Conservation (phyloP, 176 grass and related monocot genomes). For the Triticum urartu region DNA sequence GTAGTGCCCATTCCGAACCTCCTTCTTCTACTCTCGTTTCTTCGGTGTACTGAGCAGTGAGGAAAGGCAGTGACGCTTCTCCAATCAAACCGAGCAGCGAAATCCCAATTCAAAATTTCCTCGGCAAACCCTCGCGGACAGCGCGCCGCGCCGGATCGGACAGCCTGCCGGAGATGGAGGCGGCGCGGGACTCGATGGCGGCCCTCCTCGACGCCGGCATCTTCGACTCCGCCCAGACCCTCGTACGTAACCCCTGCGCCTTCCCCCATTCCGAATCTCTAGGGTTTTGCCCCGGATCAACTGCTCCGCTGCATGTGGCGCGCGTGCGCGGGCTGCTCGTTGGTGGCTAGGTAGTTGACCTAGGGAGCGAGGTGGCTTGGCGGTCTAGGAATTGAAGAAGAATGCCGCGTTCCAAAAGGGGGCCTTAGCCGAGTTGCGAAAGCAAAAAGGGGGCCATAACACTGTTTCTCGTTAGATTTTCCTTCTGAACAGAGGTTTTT, state of each 20-base stretch:
- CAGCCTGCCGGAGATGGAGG: constrained; percentile 55
- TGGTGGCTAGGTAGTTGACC: background rate
- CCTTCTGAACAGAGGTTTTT: background rate
- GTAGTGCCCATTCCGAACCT: background rate
- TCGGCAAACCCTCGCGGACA: constrained; percentile 1
- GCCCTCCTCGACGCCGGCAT: constrained; percentile 80
- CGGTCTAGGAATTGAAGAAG: background rate
- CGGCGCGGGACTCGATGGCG: constrained; percentile 77
- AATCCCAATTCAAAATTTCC: constrained; percentile 29
- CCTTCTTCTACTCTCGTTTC: background rate
- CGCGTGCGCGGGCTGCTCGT: background rate
- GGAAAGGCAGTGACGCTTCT: background rate
- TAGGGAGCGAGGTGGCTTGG: background rate
- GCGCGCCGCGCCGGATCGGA: background rate
- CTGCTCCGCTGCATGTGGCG: background rate
- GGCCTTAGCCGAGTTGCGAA: background rate
- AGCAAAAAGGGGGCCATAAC: background rate
- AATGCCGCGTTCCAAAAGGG: background rate
- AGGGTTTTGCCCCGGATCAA: constrained; percentile 30
- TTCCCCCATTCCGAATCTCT: background rate
- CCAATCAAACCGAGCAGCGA: background rate
- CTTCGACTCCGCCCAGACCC: constrained; percentile 74
- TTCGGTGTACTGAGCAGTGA: background rate
- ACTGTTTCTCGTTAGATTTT: background rate
- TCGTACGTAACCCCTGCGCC: constrained; percentile 33